Conservation (phyloP, 805 yeast species). For the Kuraishia molischiana region DNA sequence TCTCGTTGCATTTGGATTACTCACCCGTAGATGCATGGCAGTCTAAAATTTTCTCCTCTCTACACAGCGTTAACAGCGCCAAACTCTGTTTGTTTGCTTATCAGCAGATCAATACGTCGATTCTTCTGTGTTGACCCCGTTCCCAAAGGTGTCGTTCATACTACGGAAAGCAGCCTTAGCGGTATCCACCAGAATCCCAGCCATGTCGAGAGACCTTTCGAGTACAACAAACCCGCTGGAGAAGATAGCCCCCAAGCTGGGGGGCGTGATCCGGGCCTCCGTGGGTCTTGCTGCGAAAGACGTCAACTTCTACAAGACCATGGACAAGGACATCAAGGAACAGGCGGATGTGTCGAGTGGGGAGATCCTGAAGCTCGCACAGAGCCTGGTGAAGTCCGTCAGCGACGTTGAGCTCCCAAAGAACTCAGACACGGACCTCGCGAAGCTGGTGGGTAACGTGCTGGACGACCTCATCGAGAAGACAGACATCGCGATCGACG, state of each 20-base stretch:
- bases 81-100: no score
- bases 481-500: constrained; percentile 60
- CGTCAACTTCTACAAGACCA: constrained; percentile 57
- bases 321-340: constrained; percentile 35
- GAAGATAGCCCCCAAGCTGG: constrained; percentile 28
- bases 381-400: constrained; percentile 12
- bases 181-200: no score
- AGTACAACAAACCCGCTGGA: no score
- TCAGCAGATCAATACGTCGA: no score
- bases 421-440: constrained; percentile 16
- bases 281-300: constrained; percentile 71
- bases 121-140: no score
- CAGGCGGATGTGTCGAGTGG: constrained; percentile 22
- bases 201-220: no score
- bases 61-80: no score
- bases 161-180: no score
- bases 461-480: constrained; percentile 71
- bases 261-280: constrained; percentile 53
- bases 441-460: constrained; percentile 42
- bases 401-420: constrained; percentile 14
- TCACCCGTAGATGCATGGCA: no score
- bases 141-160: no score
- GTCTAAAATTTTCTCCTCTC: no score
- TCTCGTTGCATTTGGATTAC: no score
- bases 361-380: constrained; percentile 1